Percentiles rank a stretch among this genome's conserved stretches.
These are phyloP conservation scores for Backusella circina DNA, from an alignment of 192 early-diverging fungal genomes.

Conservation along the genomic window DNA sequence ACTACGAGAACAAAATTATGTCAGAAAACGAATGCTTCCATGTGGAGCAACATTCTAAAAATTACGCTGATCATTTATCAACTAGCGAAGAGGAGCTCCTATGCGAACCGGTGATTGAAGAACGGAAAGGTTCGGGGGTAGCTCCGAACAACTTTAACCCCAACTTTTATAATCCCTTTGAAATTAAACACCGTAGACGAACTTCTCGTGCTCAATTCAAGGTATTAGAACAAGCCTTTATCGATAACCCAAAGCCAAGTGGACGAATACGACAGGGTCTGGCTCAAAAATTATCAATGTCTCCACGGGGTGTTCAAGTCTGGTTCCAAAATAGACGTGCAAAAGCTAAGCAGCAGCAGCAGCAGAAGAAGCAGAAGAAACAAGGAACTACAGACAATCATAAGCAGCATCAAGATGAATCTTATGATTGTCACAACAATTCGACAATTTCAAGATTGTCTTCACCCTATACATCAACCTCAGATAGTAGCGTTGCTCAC, in stretches of 20 bases:
- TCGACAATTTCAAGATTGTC: neutral
- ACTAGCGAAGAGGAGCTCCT: neutral
- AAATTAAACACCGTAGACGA: conserved; percentile 71
- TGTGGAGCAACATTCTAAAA: neutral
- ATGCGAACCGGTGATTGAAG: neutral
- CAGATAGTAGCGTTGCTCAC: neutral
- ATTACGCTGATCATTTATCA: neutral
- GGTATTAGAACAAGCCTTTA: conserved; percentile 66
- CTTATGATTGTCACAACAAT: neutral
- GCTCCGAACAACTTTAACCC: conserved; percentile 46
- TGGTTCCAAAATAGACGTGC: conserved; percentile 87
- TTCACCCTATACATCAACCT: conserved; percentile 7
- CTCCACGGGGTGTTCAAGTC: conserved; percentile 71
- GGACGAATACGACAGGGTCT: conserved; percentile 56
- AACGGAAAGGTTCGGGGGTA: conserved; percentile 9
- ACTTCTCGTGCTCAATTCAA: conserved; percentile 71
- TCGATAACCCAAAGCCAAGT: conserved; percentile 68
- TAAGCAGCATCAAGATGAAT: neutral
- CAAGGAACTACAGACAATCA: neutral
- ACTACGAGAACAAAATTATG: neutral
- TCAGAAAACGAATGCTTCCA: neutral
- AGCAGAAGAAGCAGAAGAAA: conserved; percentile 26
- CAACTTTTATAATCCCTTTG: conserved; percentile 73
- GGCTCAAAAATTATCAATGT: conserved; percentile 62
- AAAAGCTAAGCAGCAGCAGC: conserved; percentile 53